phyloP scores from a whole-genome alignment of 345 rosid genomes.

The Erodium maritimum region DNA sequence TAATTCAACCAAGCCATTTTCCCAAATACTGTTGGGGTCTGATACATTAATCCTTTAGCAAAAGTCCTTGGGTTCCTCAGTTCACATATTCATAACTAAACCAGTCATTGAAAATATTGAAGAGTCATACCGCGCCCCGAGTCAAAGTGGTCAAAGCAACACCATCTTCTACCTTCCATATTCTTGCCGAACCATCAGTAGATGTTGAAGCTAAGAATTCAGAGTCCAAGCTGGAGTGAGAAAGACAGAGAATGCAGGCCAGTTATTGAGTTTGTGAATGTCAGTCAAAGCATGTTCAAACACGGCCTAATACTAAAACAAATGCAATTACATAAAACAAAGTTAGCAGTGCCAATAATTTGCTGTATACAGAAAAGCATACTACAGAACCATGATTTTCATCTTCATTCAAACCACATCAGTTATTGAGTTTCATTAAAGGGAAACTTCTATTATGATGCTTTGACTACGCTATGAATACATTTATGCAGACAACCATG shows the following conservation, averaged over 20 bases:
- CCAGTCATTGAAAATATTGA: slow-evolving; percentile 3
- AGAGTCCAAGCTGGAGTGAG: slow-evolving; percentile 60
- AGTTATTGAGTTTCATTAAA: neutral
- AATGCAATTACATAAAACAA: too few species aligned
- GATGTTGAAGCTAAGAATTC: slow-evolving; percentile 86
- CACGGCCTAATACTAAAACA: neutral
- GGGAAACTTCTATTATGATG: neutral
- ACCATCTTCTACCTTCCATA: slow-evolving; percentile 90
- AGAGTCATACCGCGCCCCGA: slow-evolving; percentile 48
- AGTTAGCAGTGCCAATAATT: too few species aligned
- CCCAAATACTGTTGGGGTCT: too few species aligned
- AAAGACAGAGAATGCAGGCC: slow-evolving; percentile 11
- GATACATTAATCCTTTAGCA: too few species aligned
- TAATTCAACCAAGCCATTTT: too few species aligned
- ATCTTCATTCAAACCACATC: too few species aligned
- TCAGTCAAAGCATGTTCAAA: neutral
- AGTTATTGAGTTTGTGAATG: neutral
- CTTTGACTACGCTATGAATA: too few species aligned
- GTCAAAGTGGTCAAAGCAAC: slow-evolving; percentile 55
- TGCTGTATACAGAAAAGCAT: too few species aligned
- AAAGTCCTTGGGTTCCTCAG: too few species aligned
- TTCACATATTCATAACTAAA: neutral
- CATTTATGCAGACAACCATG: neutral
- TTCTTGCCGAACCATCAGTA: slow-evolving; percentile 82
- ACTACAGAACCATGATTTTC: too few species aligned